Evolutionary conservation across 2,329 filamentous ascomycete genomes (phyloP).

Genomic region (Fusarium multiceps): DNA sequence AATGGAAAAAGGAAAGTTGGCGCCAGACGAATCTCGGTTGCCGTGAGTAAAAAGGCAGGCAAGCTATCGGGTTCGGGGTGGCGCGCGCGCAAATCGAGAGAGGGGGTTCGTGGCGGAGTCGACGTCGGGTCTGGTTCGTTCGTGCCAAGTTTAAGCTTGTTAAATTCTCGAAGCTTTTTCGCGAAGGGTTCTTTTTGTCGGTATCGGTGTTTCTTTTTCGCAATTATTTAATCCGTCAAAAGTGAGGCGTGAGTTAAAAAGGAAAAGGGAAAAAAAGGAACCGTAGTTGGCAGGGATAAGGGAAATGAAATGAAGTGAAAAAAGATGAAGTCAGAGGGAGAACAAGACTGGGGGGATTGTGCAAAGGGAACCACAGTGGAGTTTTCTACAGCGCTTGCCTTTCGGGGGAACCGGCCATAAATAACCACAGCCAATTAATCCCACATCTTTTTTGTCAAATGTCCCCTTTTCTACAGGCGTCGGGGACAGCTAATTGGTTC

Average conservation of each 20-base stretch:
- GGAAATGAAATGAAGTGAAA: not conserved
- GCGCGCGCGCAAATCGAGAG: not conserved
- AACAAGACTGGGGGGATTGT: too few relatives aligned
- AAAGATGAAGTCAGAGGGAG: conserved; percentile 14
- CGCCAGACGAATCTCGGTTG: not conserved
- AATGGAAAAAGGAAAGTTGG: not conserved
- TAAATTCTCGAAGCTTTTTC: not conserved
- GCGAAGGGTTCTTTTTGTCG: too few relatives aligned
- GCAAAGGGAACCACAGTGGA: conserved; percentile 6
- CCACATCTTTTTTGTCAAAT: not conserved
- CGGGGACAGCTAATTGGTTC: conserved; percentile 13
- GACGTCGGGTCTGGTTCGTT: not conserved
- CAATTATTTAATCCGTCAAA: not conserved
- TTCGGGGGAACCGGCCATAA: not conserved
- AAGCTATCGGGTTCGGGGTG: not conserved
- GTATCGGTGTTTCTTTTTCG: too few relatives aligned
- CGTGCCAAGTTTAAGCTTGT: not conserved
- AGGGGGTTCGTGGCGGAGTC: not conserved
- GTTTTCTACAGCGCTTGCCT: conserved; percentile 5
- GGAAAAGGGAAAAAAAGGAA: not conserved
- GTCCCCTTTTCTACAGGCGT: conserved; percentile 17
- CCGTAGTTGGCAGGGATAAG: not conserved
- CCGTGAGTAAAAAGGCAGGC: not conserved
- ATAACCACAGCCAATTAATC: not conserved
- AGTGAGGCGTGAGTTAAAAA: not conserved